Evolutionary conservation across 225 moss, liverwort and hornwort species (phyloP), one percentile per base, ranked within the genome.

Genomic region (Rhytidiadelphus loreus): DNA sequence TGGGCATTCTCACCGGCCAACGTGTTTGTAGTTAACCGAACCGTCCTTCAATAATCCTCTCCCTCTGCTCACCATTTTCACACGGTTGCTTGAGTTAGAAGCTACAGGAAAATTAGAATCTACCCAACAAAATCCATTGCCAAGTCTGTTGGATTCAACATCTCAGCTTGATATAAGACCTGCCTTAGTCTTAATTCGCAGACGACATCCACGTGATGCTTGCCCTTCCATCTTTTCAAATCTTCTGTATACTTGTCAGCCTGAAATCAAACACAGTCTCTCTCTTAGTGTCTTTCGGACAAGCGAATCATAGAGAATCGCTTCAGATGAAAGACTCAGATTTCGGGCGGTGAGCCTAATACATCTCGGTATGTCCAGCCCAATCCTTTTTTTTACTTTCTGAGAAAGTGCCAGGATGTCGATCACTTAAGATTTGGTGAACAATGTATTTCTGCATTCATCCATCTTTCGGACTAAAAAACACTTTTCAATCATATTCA

Each of bases 131-230:
- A 71, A 81, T 84, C 59, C 52, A 74, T 74, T 63, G 64, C 22
- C n/a, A 81, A 69, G 46, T 39, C 52, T 41, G 59, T 25, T 77
- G 77, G 30, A 58, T 77, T 50, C 78, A 59, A 78, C 68, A 46
- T 57, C 82, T 92, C 39, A 81, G 58, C 52, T 85, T 37, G 65
- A 52, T 77, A 56, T 81, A 50, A 68, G 55, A 71, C 93, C 83
- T 88, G 85, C 93, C 89, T 93, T 48, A 93, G 88, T 88, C 93
- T 81, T 82, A 93, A 68, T 59, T 83, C 88, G 88, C 91, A 93
- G 62, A 93, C 83, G 29, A 92, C 84, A 62, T 91, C 93, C 53
- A 66, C 88, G 62, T 89, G 88, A 82, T 92, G 92, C 66, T 78
- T 92, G 52, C 85, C 91, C 81, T 89, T 77, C 92, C 92, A 93